phyloP scores from a whole-genome alignment of 768 basidiomycete genomes.

The Leccinellum albellum region DNA sequence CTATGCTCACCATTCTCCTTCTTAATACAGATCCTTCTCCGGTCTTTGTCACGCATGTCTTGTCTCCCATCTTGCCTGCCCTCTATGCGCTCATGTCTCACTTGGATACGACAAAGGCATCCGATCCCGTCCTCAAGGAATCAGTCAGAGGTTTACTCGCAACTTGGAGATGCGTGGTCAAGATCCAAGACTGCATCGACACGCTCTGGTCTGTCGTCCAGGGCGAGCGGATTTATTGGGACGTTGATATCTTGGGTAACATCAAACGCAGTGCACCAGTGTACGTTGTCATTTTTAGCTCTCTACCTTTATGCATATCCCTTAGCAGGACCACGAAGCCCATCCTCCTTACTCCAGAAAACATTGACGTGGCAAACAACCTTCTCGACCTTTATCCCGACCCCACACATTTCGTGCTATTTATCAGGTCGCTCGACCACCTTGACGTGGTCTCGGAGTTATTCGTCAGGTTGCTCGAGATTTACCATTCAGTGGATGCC shows the following conservation, averaged over 20 bases:
- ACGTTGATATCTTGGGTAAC: constrained; percentile 51
- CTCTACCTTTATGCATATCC: background rate
- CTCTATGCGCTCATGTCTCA: constrained; percentile 63
- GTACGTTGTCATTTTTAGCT: constrained; percentile 36
- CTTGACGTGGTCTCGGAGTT: constrained; percentile 67
- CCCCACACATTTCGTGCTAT: constrained; percentile 62
- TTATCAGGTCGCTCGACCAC: constrained; percentile 62
- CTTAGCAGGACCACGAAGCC: constrained; percentile 28
- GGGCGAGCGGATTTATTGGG: constrained; percentile 51
- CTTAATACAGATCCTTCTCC: constrained; percentile 81
- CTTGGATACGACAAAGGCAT: constrained; percentile 50
- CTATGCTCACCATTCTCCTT: constrained; percentile 51
- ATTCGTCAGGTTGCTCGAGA: constrained; percentile 71
- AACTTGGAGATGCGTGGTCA: constrained; percentile 74
- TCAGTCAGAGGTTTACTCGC: constrained; percentile 55
- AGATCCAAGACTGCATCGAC: constrained; percentile 45
- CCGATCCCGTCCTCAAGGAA: constrained; percentile 63
- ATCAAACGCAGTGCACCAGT: constrained; percentile 35
- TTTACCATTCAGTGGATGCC: constrained; percentile 44
- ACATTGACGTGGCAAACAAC: constrained; percentile 45
- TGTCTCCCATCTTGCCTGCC: constrained; percentile 65
- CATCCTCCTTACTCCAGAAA: constrained; percentile 51
- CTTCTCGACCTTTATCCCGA: constrained; percentile 72
- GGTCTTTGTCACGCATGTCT: constrained; percentile 51
- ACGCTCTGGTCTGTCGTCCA: constrained; percentile 59